These are phyloP conservation scores for Pelargonium nanum DNA, from an alignment of 345 rosid species.

Conservation along the genomic window DNA sequence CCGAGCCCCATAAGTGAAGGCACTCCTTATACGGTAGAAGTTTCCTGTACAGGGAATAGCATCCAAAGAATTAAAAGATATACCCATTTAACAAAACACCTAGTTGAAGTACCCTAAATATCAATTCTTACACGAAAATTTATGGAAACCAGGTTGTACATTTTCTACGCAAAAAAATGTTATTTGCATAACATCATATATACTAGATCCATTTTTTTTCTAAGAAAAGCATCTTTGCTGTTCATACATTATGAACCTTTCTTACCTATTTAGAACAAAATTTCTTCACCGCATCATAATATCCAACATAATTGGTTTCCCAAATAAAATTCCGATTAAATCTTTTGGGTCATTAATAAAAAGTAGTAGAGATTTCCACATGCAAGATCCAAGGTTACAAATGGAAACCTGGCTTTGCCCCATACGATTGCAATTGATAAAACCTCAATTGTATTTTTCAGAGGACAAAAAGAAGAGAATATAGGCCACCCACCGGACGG, in stretches of 20 bases:
- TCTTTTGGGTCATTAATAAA: no score
- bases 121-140: neutral
- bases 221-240: neutral
- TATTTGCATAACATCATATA: no score
- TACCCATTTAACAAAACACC: neutral
- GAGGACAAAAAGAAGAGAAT: conserved; percentile 1
- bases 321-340: neutral
- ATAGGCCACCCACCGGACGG: neutral
- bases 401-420: neutral
- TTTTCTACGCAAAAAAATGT: no score
- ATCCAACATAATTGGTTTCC: neutral
- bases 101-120: neutral
- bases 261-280: neutral
- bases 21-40: conserved; percentile 74
- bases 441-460: neutral
- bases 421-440: neutral
- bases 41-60: conserved; percentile 40
- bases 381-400: no score
- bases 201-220: no score
- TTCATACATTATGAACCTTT: neutral
- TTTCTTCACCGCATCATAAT: neutral
- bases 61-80: neutral
- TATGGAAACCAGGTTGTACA: neutral
- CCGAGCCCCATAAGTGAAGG: conserved; percentile 80
- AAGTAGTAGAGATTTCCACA: no score